Conservation (phyloP, 208 protist species). For the Balamuthia mandrillaris region DNA sequence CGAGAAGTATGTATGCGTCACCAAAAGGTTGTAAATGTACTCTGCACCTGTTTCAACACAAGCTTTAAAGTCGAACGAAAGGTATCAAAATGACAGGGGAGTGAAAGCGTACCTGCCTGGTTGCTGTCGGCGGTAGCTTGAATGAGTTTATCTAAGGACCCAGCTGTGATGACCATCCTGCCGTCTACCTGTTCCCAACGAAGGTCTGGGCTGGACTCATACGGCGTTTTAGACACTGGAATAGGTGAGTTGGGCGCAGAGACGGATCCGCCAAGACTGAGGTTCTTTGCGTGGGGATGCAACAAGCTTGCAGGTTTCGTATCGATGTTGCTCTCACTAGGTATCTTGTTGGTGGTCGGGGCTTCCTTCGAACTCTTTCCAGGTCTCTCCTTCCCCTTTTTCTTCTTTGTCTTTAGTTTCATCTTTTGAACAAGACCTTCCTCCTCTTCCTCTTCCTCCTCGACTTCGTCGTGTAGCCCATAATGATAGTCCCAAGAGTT, state of each 20-base stretch:
- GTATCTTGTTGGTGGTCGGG: not conserved
- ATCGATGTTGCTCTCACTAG: not conserved
- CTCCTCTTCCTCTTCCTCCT: no score
- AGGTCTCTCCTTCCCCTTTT: no score
- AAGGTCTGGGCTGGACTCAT: no score
- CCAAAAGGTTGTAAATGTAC: not conserved
- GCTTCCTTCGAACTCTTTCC: not conserved
- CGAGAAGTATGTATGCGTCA: slow-evolving; percentile 23
- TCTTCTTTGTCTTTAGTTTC: no score
- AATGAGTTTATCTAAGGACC: not conserved
- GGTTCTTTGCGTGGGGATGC: no score
- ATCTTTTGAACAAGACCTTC: no score
- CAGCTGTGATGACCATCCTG: not conserved
- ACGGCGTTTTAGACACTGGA: no score
- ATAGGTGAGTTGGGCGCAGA: no score
- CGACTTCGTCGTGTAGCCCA: no score
- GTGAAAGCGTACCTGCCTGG: not conserved
- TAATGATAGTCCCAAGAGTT: no score
- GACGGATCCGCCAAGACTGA: no score
- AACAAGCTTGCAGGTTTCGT: no score
- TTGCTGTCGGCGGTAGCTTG: not conserved
- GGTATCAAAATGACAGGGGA: not conserved
- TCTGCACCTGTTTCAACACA: not conserved
- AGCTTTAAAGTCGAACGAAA: not conserved
- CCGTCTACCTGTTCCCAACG: not conserved